Evolutionary conservation across 2,329 filamentous ascomycete genomes (phyloP).

Genomic region (Colletotrichum simmondsii): DNA sequence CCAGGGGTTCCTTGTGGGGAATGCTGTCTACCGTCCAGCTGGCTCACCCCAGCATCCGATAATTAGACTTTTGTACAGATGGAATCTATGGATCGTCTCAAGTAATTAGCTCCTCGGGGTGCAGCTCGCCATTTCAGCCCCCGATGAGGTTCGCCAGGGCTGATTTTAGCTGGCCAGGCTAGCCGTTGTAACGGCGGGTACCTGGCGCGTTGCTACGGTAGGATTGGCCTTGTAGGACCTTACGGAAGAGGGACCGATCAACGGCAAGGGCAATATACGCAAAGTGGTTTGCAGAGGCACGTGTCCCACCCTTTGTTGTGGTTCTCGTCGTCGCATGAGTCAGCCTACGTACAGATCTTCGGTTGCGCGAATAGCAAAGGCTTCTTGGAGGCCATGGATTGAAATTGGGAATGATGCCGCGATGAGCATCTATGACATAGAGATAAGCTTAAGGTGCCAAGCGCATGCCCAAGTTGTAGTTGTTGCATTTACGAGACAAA

Average conservation of each 20-base stretch:
- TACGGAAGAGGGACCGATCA: not conserved
- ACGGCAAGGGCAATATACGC: not conserved
- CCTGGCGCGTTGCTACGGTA: not conserved
- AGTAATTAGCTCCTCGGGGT: not conserved
- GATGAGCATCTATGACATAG: not conserved
- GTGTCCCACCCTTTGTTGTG: not conserved
- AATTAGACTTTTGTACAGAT: not conserved
- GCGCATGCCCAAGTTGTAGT: too few species aligned
- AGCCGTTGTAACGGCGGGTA: not conserved
- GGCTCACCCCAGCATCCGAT: not conserved
- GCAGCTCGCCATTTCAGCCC: not conserved
- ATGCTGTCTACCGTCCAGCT: not conserved
- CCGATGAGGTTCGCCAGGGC: not conserved
- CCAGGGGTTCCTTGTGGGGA: not conserved
- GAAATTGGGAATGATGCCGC: not conserved
- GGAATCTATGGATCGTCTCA: not conserved
- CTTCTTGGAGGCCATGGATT: too few species aligned
- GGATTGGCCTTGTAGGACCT: too few species aligned
- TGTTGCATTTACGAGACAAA: too few species aligned
- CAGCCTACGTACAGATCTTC: not conserved
- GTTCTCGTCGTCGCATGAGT: not conserved
- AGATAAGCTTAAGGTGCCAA: not conserved
- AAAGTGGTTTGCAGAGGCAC: not conserved
- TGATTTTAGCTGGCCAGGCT: not conserved
- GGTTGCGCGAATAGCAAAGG: too few species aligned